Evolutionary conservation across 192 early-diverging fungal genomes (phyloP).

Genomic region (Backusella morwellensis): DNA sequence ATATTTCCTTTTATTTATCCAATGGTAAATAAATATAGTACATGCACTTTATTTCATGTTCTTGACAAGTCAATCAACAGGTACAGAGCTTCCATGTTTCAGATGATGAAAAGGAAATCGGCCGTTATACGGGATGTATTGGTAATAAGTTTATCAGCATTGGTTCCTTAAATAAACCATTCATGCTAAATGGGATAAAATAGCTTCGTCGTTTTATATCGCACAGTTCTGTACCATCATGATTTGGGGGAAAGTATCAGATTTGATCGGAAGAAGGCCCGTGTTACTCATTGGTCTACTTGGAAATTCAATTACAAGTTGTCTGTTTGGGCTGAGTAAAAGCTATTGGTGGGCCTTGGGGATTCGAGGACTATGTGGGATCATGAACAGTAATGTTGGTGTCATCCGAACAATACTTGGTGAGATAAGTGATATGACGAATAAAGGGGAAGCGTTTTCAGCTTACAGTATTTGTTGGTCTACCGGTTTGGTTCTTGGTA

Average conservation of each 20-base stretch:
- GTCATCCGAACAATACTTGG: conserved; percentile 81
- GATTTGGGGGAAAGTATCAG: conserved; percentile 70
- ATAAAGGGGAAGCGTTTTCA: conserved; percentile 76
- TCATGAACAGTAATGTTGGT: conserved; percentile 74
- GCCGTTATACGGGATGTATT: conserved; percentile 76
- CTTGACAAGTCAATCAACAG: conserved; percentile 8
- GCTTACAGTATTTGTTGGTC: conserved; percentile 71
- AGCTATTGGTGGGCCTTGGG: conserved; percentile 57
- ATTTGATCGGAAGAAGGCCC: conserved; percentile 78
- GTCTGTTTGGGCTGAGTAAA: conserved; percentile 72
- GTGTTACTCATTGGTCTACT: conserved; percentile 76
- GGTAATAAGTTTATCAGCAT: conserved; percentile 17
- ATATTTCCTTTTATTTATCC: conserved; percentile 86
- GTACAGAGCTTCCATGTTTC: conserved; percentile 68
- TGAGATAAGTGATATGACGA: conserved; percentile 83
- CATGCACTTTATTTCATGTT: neutral
- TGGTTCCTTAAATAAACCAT: neutral
- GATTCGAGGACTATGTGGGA: conserved; percentile 60
- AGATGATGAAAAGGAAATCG: conserved; percentile 72
- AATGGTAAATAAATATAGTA: conserved; percentile 46
- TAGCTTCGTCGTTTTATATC: conserved; percentile 65
- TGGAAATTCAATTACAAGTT: conserved; percentile 69
- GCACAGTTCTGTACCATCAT: conserved; percentile 70
- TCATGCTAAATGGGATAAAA: neutral
- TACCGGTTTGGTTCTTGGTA: conserved; percentile 39